Conservation (phyloP, 306 rosid genomes). For the Albizia julibrissin region DNA sequence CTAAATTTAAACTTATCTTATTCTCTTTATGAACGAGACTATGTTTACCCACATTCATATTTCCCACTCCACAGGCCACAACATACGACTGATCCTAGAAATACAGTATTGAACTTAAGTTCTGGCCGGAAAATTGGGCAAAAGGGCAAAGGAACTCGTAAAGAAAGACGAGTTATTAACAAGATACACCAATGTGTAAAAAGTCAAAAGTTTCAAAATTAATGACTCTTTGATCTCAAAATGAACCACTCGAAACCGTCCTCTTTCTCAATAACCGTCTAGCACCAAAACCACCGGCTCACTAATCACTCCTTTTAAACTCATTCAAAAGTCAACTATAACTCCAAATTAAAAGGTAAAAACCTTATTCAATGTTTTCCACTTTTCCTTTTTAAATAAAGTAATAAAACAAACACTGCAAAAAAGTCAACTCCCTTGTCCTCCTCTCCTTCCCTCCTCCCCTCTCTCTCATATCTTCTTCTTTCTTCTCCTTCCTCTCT, state of each 20-base stretch:
- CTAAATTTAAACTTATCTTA: too few relatives aligned
- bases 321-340: background rate
- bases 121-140: background rate
- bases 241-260: background rate
- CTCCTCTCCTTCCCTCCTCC: background rate
- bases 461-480: background rate
- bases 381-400: background rate
- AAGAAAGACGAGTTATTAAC: background rate
- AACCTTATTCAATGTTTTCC: background rate
- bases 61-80: background rate
- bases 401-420: slow-evolving; percentile 11
- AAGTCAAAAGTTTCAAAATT: background rate
- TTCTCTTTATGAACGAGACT: too few relatives aligned
- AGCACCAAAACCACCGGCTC: background rate
- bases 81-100: background rate
- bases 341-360: background rate
- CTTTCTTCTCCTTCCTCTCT: background rate
- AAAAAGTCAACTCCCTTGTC: slow-evolving; percentile 55
- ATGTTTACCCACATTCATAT: background rate
- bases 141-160: too few relatives aligned
- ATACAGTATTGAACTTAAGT: background rate
- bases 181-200: background rate
- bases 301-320: background rate
- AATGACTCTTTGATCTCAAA: slow-evolving; percentile 5
- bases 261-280: background rate